Percentiles rank a stretch among this genome's conserved stretches.
These are phyloP conservation scores for Geotrichum candidum DNA, from an alignment of 1,139 yeast species.

Conservation along the genomic window DNA sequence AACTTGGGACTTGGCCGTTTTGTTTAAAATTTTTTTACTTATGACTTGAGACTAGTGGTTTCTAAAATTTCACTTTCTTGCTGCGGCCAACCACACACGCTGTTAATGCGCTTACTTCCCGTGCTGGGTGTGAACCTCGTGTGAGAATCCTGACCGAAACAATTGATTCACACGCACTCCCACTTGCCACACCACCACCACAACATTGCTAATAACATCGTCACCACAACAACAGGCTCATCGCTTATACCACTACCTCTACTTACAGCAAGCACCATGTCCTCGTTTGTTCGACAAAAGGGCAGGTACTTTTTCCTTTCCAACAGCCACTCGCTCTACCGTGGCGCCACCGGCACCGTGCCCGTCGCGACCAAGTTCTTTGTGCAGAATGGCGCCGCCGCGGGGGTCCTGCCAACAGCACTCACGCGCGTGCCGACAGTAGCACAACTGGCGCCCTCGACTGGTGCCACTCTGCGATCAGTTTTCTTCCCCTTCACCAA, in stretches of 20 bases:
- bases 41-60: too few relatives aligned
- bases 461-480: constrained; percentile 9
- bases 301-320: constrained; percentile 16
- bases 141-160: too few relatives aligned
- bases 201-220: not conserved
- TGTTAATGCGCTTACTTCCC: too few relatives aligned
- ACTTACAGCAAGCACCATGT: not conserved
- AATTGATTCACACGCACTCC: not conserved
- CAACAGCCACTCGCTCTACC: constrained; percentile 6
- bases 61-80: too few relatives aligned
- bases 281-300: constrained; percentile 11
- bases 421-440: not conserved
- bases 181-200: too few relatives aligned
- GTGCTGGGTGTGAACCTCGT: too few relatives aligned
- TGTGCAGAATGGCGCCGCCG: not conserved
- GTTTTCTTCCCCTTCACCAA: constrained; percentile 16
- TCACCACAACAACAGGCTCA: not conserved
- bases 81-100: too few relatives aligned
- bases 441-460: not conserved
- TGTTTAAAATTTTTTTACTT: too few relatives aligned
- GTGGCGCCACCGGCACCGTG: not conserved
- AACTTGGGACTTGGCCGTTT: too few relatives aligned
- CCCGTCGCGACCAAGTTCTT: constrained; percentile 7
- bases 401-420: not conserved
- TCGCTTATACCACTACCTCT: not conserved